These are phyloP conservation scores for Chlorokybus atmophyticus DNA, from an alignment of 139 green algal species.

Conservation along the genomic window DNA sequence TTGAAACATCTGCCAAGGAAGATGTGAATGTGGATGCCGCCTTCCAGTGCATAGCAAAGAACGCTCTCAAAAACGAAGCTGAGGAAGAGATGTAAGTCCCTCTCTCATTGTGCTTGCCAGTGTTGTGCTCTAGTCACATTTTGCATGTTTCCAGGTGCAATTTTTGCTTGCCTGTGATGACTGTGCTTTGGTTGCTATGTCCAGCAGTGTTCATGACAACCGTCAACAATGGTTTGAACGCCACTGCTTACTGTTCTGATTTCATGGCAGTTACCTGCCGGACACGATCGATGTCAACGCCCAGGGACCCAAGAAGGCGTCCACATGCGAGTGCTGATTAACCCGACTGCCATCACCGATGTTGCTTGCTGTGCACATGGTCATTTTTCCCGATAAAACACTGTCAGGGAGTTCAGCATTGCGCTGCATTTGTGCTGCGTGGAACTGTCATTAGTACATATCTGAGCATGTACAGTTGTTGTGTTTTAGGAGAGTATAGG, in stretches of 20 bases:
- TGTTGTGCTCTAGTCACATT: not conserved
- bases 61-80: slow-evolving; percentile 80
- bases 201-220: too few species aligned
- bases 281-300: slow-evolving; percentile 86
- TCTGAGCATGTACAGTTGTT: too few species aligned
- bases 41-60: slow-evolving; percentile 78
- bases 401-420: too few species aligned
- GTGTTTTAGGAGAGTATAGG: too few species aligned
- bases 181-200: not conserved
- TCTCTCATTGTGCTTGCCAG: not conserved
- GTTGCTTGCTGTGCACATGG: too few species aligned
- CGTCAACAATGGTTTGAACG: too few species aligned
- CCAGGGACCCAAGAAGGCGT: slow-evolving; percentile 27
- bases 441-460: too few species aligned
- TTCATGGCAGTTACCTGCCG: slow-evolving; percentile 52
- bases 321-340: slow-evolving; percentile 39
- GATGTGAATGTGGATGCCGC: slow-evolving; percentile 83
- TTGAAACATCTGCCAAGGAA: slow-evolving; percentile 86
- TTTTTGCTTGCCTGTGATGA: not conserved
- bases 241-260: slow-evolving; percentile 15
- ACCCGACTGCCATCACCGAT: not conserved
- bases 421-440: too few species aligned
- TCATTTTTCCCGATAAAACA: too few species aligned
- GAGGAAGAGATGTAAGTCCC: slow-evolving; percentile 72
- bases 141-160: not conserved